phyloP scores from a whole-genome alignment of 331 rosid species.

The Arachis monticola region DNA sequence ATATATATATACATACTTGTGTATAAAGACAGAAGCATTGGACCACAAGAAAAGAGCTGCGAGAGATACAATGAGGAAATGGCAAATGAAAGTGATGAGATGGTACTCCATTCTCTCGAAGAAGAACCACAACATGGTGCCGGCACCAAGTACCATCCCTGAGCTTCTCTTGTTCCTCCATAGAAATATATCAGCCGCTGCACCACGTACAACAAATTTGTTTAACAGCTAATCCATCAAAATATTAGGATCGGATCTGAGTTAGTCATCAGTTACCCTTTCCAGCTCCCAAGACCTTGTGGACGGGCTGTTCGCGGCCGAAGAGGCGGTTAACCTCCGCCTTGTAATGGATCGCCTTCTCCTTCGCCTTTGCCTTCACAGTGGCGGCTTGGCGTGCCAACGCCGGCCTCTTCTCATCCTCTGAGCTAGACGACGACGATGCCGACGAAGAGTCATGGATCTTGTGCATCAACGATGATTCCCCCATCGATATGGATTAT shows the following conservation, averaged over 20 bases:
- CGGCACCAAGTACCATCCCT: conserved; percentile 66
- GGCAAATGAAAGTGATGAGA: conserved; percentile 75
- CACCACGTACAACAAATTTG: conserved; percentile 25
- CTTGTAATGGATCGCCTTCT: conserved; percentile 12
- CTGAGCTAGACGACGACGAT: conserved; percentile 66
- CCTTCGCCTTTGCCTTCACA: neutral
- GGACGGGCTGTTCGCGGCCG: conserved; percentile 86
- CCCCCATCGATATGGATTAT: neutral
- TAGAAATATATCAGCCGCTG: conserved; percentile 93
- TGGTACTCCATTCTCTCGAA: conserved; percentile 80
- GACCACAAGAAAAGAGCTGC: conserved; percentile 70
- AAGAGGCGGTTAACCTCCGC: conserved; percentile 69
- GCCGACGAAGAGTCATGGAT: conserved; percentile 51
- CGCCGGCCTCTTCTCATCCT: conserved; percentile 42
- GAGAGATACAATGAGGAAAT: conserved; percentile 57
- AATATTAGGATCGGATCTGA: too few relatives aligned
- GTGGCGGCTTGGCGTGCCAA: neutral
- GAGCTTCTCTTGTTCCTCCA: conserved; percentile 86
- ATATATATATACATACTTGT: conserved; percentile 56
- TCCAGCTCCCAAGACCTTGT: conserved; percentile 87
- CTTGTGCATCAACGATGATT: conserved; percentile 36
- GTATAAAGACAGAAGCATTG: conserved; percentile 69
- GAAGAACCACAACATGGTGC: conserved; percentile 75
- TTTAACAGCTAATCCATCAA: neutral
- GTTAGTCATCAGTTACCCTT: conserved; percentile 54